Conservation (phyloP, 495 filamentous ascomycete species). For the Echria macrotheca region DNA sequence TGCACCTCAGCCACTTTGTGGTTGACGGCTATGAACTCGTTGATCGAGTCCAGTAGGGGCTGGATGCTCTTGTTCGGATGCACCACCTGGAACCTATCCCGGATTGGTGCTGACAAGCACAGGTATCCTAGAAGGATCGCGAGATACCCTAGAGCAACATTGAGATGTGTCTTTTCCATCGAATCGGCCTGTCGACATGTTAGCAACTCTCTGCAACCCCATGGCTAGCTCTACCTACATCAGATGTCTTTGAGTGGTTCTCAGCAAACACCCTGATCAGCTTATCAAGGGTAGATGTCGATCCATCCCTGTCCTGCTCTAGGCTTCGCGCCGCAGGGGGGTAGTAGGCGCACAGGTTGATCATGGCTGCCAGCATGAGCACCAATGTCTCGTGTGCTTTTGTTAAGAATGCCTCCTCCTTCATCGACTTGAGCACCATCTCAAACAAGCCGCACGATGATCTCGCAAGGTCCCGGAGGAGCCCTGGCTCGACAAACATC, state of each 20-base stretch:
- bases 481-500: slow-evolving; percentile 52
- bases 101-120: slow-evolving; percentile 54
- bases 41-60: slow-evolving; percentile 67
- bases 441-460: slow-evolving; percentile 35
- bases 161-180: slow-evolving; percentile 73
- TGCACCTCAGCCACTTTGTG: slow-evolving; percentile 60
- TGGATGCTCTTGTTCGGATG: slow-evolving; percentile 57
- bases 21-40: slow-evolving; percentile 79
- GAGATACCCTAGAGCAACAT: slow-evolving; percentile 88
- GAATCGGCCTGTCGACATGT: slow-evolving; percentile 84
- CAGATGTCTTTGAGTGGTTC: slow-evolving; percentile 42
- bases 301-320: slow-evolving; percentile 17
- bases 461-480: slow-evolving; percentile 52
- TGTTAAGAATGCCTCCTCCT: slow-evolving; percentile 31
- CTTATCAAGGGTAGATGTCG: slow-evolving; percentile 35
- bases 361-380: slow-evolving; percentile 74
- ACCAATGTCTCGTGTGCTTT: slow-evolving; percentile 63
- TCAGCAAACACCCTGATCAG: slow-evolving; percentile 49
- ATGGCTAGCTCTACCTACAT: too few relatives aligned
- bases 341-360: slow-evolving; percentile 81
- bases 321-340: slow-evolving; percentile 42
- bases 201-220: too few relatives aligned
- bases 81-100: slow-evolving; percentile 42
- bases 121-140: slow-evolving; percentile 78
- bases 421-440: slow-evolving; percentile 39